phyloP scores from a whole-genome alignment of 192 early-diverging fungal genomes.

The Backusella luteola region DNA sequence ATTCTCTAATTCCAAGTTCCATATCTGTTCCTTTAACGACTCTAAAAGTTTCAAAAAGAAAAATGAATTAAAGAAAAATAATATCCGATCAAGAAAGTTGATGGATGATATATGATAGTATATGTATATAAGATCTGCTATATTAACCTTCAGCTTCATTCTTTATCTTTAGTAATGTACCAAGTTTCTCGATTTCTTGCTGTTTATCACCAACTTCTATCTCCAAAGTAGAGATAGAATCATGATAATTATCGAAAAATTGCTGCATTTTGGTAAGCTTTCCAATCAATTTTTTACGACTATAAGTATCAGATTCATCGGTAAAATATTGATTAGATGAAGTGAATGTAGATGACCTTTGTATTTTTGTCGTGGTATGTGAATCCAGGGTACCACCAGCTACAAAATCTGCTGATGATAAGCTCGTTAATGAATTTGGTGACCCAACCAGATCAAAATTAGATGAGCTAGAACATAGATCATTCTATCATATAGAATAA shows the following conservation, averaged over 20 bases:
- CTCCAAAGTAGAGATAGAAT: not conserved
- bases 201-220: not conserved
- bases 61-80: not conserved
- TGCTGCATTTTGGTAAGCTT: not conserved
- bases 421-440: not conserved
- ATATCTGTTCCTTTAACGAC: not conserved
- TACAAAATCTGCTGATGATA: not conserved
- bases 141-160: not conserved
- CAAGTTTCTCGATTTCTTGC: not conserved
- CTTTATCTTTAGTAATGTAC: not conserved
- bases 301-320: not conserved
- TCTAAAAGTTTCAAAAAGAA: not conserved
- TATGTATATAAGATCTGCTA: not conserved
- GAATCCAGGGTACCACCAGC: not conserved
- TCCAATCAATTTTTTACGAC: not conserved
- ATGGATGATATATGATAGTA: not conserved
- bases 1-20: not conserved
- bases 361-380: not conserved
- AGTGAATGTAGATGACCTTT: not conserved
- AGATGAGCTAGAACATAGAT: not conserved
- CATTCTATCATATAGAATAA: not conserved
- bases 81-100: not conserved
- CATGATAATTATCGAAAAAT: not conserved
- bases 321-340: not conserved
- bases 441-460: not conserved